A percentile compares a stretch with the other conserved stretches of the same genome.
phyloP scores from a whole-genome alignment of 176 grass and related monocot genomes.

The Paspalum notatum region DNA sequence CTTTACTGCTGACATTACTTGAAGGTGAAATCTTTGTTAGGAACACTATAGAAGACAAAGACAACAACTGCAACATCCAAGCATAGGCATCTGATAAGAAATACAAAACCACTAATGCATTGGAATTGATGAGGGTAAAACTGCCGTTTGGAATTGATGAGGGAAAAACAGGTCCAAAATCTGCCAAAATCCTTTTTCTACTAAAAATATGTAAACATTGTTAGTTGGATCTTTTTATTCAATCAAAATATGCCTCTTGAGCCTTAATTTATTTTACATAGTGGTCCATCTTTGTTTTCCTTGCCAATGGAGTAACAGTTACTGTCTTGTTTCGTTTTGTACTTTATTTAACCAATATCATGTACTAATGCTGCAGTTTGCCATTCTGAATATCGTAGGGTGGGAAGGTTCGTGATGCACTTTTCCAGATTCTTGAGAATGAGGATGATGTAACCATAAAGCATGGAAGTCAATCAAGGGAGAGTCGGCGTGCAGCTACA shows the following conservation, averaged over 20 bases:
- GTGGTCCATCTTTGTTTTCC: background rate
- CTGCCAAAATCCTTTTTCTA: background rate
- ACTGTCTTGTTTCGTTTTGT: conserved; percentile 6
- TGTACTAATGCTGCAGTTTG: conserved; percentile 5
- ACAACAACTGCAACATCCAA: background rate
- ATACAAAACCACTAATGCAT: conserved; percentile 5
- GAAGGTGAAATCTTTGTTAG: background rate
- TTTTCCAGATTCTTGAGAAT: conserved; percentile 84
- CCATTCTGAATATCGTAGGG: conserved; percentile 54
- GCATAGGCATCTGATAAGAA: conserved; percentile 1
- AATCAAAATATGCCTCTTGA: background rate
- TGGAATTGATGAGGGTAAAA: background rate
- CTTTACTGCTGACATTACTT: background rate
- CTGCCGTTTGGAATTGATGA: background rate
- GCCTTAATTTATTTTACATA: background rate
- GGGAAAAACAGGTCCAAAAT: background rate
- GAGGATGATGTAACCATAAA: conserved; percentile 84
- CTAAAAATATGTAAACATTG: background rate
- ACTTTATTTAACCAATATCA: conserved; percentile 2
- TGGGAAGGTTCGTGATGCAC: conserved; percentile 77
- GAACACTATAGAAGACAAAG: background rate
- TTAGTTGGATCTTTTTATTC: background rate
- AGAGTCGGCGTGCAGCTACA: conserved; percentile 72
- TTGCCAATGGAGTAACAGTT: background rate
- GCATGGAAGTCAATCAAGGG: conserved; percentile 83